Conservation (phyloP, 352 stramenopile species). For the Pilasporangium apinafurcum region DNA sequence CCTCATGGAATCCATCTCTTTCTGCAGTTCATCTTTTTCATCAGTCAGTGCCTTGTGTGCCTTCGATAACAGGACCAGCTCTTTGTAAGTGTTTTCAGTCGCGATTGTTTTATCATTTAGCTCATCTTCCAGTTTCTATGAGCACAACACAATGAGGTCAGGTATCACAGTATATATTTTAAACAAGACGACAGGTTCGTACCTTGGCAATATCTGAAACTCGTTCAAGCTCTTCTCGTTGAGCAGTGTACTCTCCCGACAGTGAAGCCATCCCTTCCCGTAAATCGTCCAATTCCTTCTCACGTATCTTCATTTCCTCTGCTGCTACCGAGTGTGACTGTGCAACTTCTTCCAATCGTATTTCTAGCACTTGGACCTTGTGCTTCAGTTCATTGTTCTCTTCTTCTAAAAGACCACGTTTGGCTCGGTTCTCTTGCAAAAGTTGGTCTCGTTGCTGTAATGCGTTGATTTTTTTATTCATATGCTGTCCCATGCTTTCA, state of each 20-base stretch:
- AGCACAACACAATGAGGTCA: background rate
- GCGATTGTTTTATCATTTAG: constrained; percentile 45
- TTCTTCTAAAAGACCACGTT: constrained; percentile 52
- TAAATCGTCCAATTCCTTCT: constrained; percentile 46
- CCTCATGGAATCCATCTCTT: constrained; percentile 34
- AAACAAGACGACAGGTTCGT: background rate
- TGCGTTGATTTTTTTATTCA: constrained; percentile 68
- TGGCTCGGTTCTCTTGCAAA: constrained; percentile 54
- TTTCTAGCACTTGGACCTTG: constrained; percentile 74
- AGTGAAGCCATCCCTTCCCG: constrained; percentile 61
- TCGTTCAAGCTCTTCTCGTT: constrained; percentile 49
- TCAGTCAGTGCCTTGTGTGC: constrained; percentile 63
- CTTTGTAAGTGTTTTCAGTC: constrained; percentile 69
- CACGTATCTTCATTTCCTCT: constrained; percentile 56
- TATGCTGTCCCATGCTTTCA: constrained; percentile 60
- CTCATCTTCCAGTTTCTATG: constrained; percentile 52
- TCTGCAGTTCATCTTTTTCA: constrained; percentile 45
- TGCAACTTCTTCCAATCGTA: constrained; percentile 67
- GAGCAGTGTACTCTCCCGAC: constrained; percentile 58
- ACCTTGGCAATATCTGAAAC: constrained; percentile 52
- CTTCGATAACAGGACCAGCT: constrained; percentile 74
- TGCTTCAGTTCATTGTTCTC: constrained; percentile 72
- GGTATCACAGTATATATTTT: background rate
- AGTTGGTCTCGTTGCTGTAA: constrained; percentile 66
- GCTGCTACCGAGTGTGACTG: constrained; percentile 46